Base-by-base conservation (phyloP, 2,329 filamentous ascomycete species). In the Lecanicillium sp. region DNA sequence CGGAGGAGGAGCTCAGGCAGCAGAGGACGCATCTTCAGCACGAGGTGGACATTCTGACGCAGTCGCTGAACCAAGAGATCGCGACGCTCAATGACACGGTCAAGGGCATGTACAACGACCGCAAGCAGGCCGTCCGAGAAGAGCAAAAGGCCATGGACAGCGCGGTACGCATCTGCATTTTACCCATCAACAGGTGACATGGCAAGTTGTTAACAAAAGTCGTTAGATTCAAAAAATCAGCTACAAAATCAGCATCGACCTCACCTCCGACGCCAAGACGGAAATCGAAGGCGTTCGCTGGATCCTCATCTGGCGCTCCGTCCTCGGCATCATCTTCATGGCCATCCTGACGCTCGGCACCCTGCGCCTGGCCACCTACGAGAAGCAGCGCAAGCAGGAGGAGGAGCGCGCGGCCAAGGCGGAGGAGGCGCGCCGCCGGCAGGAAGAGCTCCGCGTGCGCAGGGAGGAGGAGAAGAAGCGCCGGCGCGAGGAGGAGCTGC, bases 61-160 rank as follows among this genome's bases (percentile, higher is more conserved):
- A 97, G 70, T 79, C 84, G 40, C 73, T 96, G 50, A 87, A 83
- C 27, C 90, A 96, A 66, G 90, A 97, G 62, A 74, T 90, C 21
- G 69, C 83, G 48, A 85, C 79, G 27, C 71, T 97, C 51, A 93
- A 88, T 58, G 91, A 98, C 62, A 88, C 90, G 48, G 77, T 97
- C n/a, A 89, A 90, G 63, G 91, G 89, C 49, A 86, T 96, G 77
- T 96, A 97, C 64, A 91, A 97, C 61, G 91, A 98, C 63, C 81
- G 94, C 36, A 93, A 91, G 64, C 95, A 97, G 87, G 80, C 82
- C 2, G 90, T 95, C 2, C 75, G 90, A 47, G 87, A 91, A 65
- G 87, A 96, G 64, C 90, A 96, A 67, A 84, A 90, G 61, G 76
- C 77, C 6, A 85, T 87, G 60, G 91, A 97, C 62, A 87, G 86